These are phyloP conservation scores for Aspergillus biplanus DNA, from an alignment of 495 filamentous ascomycete species.

Conservation along the genomic window DNA sequence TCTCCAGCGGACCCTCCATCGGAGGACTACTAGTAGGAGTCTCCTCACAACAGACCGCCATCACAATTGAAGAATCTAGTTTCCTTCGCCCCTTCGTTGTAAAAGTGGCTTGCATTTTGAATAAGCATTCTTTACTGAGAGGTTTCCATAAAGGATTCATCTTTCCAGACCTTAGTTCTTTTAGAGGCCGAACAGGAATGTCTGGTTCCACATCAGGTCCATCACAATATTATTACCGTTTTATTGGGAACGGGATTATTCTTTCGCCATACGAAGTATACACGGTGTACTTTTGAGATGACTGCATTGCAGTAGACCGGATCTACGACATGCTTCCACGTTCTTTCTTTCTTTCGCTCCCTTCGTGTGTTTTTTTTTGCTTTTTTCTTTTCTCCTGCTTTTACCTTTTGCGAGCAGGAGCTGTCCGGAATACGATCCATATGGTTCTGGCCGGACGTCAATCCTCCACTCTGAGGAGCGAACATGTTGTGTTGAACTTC, in stretches of 20 bases:
- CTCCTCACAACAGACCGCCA: background rate
- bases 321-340: conserved; percentile 4
- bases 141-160: background rate
- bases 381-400: background rate
- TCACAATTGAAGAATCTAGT: background rate
- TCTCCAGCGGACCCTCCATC: background rate
- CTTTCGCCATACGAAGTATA: background rate
- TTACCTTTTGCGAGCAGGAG: background rate
- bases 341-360: conserved; percentile 4
- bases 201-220: background rate
- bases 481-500: background rate
- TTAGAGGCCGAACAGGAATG: background rate
- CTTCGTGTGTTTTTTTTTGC: background rate
- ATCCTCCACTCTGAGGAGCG: background rate
- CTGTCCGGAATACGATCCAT: background rate
- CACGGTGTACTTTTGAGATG: background rate
- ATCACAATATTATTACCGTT: background rate
- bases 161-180: background rate
- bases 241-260: background rate
- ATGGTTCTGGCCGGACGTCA: background rate
- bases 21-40: too few species aligned
- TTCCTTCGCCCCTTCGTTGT: background rate
- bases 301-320: background rate
- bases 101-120: background rate
- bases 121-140: background rate